These are phyloP conservation scores for Lodderomyces elongisporus DNA, from an alignment of 1,139 yeast genomes.

Conservation along the genomic window DNA sequence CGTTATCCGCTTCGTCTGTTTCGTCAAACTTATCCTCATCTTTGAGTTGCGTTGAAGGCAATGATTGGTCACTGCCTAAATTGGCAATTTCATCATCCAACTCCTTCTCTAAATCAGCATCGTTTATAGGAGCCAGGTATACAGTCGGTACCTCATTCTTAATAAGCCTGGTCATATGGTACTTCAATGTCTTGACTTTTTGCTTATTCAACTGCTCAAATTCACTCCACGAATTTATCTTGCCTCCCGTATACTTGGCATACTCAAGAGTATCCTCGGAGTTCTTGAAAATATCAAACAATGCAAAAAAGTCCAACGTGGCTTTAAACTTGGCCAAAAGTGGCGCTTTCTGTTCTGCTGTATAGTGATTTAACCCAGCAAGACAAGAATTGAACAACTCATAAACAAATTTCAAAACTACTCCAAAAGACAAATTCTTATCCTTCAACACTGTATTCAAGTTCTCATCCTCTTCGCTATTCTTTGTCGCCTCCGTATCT, in stretches of 20 bases:
- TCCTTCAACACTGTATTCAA: slow-evolving; percentile 46
- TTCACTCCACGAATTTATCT: slow-evolving; percentile 20
- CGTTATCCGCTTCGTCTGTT: slow-evolving; percentile 6
- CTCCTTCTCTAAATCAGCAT: slow-evolving; percentile 24
- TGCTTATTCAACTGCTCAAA: slow-evolving; percentile 29
- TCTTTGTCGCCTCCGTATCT: slow-evolving; percentile 53
- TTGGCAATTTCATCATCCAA: slow-evolving; percentile 24
- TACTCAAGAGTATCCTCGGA: slow-evolving; percentile 25
- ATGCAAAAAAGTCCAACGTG: slow-evolving; percentile 30
- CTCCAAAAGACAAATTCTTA: slow-evolving; percentile 51
- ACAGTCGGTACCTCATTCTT: slow-evolving; percentile 27
- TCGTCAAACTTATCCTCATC: slow-evolving; percentile 4
- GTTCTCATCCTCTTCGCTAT: slow-evolving; percentile 27
- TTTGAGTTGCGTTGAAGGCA: no score
- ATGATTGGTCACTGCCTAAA: slow-evolving; percentile 6
- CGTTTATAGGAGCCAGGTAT: background rate
- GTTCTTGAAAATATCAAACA: slow-evolving; percentile 26
- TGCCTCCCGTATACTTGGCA: slow-evolving; percentile 25
- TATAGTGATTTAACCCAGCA: slow-evolving; percentile 22
- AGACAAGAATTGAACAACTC: slow-evolving; percentile 52
- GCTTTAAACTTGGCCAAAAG: slow-evolving; percentile 34
- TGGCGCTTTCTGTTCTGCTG: slow-evolving; percentile 18
- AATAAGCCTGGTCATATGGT: slow-evolving; percentile 34
- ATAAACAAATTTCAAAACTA: slow-evolving; percentile 58
- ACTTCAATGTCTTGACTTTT: slow-evolving; percentile 36